phyloP scores from a whole-genome alignment of 2,329 filamentous ascomycete genomes.

The Sclerotinia subarctica region DNA sequence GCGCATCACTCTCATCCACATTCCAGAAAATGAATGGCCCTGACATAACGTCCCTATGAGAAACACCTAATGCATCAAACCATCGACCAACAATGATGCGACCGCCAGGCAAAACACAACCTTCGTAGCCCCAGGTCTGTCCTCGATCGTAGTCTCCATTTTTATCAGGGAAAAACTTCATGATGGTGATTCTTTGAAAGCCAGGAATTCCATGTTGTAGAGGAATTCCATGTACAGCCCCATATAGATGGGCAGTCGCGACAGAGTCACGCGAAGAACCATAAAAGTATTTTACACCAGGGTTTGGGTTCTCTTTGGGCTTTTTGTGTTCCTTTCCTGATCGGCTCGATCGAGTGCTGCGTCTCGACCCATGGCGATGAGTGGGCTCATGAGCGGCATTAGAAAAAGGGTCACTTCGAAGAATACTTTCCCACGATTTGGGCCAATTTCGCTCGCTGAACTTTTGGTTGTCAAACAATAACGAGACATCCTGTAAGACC shows the following conservation, averaged over 20 bases:
- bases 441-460: conserved; percentile 29
- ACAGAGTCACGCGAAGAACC: conserved; percentile 41
- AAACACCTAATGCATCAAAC: conserved; percentile 40
- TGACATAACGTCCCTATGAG: conserved; percentile 21
- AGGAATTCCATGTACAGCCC: conserved; percentile 50
- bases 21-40: conserved; percentile 42
- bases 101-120: conserved; percentile 46
- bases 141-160: conserved; percentile 28
- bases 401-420: conserved; percentile 32
- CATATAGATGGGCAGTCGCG: conserved; percentile 37
- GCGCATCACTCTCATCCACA: conserved; percentile 28
- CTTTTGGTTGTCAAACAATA: conserved; percentile 32
- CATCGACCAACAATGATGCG: conserved; percentile 50
- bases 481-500: conserved; percentile 30
- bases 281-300: conserved; percentile 33
- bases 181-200: conserved; percentile 53
- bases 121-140: conserved; percentile 47
- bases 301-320: neutral
- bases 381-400: neutral
- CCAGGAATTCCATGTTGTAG: conserved; percentile 49
- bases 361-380: neutral
- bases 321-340: neutral
- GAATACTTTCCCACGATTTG: conserved; percentile 27
- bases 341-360: conserved; percentile 7
- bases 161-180: conserved; percentile 44